Evolutionary conservation across 192 early-diverging fungal species (phyloP), one percentile per base, ranked within the genome.

Genomic region (Backusella luteola): DNA sequence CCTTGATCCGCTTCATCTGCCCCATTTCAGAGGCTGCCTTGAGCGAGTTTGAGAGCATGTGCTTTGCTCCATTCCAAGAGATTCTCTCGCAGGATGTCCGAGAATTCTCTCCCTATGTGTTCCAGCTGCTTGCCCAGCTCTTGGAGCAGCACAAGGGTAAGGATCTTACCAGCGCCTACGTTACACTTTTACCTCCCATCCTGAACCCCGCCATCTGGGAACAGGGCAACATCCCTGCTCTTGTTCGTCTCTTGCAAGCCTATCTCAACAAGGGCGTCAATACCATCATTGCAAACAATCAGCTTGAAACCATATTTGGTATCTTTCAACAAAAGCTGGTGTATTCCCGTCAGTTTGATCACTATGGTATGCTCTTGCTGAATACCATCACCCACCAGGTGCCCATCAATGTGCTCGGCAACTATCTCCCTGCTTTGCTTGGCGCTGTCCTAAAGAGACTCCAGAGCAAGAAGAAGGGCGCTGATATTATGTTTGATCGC

Each of bases 71-170:
- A n/a, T 96, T 99, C 85, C 90, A 96, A 80, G 81, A 78, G 19
- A 96, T 99, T 79, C 84, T 99, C 32, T 87, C 90, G 63, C 86
- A 91, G 73, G 96, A 96, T 70, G 93, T 97, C 34, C 83, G 81
- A 46, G 98, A 99, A 84, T 98, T 97, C 46, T 94, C 91, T 81
- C 96, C 98, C 17, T 99, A 99, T 83, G 93, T 96, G 12, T 98
- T 99, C 89, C 98, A 99, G 84, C 87, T 99, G 73, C 82, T 98
- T 73, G 88, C 96, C 6, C 96, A 96, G 79, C 85, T 99, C 44
- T 83, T 99, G 38, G 89, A 90, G 12, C 89, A 91, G 71, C 94
- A 99, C 80, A 77, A 84, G 19, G 87, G 84, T 35, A 63, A 77
- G 1, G 84, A 84, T 0, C 85, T 99, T 29, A 90, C 97, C 6